Evolutionary conservation across 148 eudicot species (phyloP).

Genomic region (Camellia lanceoleosa): DNA sequence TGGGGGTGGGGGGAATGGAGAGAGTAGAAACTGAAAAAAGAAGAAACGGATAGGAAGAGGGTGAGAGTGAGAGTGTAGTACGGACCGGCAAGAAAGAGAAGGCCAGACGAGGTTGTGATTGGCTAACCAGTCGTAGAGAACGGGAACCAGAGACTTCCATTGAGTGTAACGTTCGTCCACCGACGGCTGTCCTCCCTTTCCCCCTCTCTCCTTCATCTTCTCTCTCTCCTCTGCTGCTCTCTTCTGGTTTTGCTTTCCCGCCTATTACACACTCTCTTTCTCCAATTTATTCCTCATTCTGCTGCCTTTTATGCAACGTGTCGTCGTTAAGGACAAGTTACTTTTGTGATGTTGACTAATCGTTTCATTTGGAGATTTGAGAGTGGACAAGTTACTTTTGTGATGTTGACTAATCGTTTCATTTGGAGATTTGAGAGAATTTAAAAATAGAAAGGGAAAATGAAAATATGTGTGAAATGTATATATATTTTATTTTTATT

Average conservation of each 20-base stretch:
- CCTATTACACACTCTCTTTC: background rate
- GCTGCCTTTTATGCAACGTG: too few relatives aligned
- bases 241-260: conserved; percentile 3
- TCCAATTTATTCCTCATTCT: too few relatives aligned
- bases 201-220: conserved; percentile 17
- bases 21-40: background rate
- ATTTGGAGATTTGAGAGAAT: too few relatives aligned
- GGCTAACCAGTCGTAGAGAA: conserved; percentile 90
- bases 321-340: too few relatives aligned
- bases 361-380: too few relatives aligned
- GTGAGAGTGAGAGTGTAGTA: background rate
- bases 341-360: too few relatives aligned
- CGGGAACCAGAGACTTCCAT: conserved; percentile 82
- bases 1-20: too few relatives aligned
- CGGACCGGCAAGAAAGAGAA: conserved; percentile 86
- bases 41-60: conserved; percentile 4
- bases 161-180: conserved; percentile 79
- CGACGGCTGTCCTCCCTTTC: conserved; percentile 22
- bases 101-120: conserved; percentile 96
- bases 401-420: too few relatives aligned
- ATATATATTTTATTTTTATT: too few relatives aligned
- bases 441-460: too few relatives aligned
- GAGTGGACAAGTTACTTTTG: too few relatives aligned
- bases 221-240: conserved; percentile 3
- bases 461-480: too few relatives aligned